Base-by-base conservation (phyloP, 345 rosid genomes). In the Arabidopsis thaliana region DNA sequence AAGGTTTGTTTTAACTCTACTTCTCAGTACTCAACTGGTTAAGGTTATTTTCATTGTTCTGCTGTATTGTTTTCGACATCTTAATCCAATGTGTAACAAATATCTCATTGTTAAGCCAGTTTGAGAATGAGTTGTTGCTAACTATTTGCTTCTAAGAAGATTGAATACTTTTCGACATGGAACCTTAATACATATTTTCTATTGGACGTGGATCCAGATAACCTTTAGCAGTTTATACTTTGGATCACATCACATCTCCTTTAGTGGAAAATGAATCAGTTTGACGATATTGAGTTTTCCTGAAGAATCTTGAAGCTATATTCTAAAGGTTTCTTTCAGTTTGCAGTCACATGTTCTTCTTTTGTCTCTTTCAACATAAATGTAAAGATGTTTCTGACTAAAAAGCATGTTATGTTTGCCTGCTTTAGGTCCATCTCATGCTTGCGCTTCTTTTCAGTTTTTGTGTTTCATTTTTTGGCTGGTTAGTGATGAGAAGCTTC, bases 31-130 rank as follows among this genome's bases (percentile, higher is more conserved):
- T 44, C 40, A 72, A 8, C 48, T 73, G 23, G 23, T 65, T 22
- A 42, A 33, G 36, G 46, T 73, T 56, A n/a, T 34, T n/a, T 37
- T 24, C 9, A 12, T 14, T 42, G 37, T 45, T 65, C 59, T 56
- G 32, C 22, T 65, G 59, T 65, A 57, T 41, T 53, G 64, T 64
- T 38, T 8, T 48, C 55, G 42, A 57, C 66, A 57, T 34, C 49
- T 65, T 65, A 8, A 65, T 65, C 46, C 57, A 65, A 7, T 25
- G 1, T 73, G 64, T 53, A 42, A 64, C 56, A 53, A 73, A 32
- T 41, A 37, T 72, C 10, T 41, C 36, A 56, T 30, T n/a, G 2
- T 3, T 56, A 1, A 45, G n/a, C 41, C n/a, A 42, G 8, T 42
- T 42, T 62, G 14, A 25, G 11, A 62, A 62, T 14, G 24, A 62